Percentiles rank a stretch among this genome's conserved stretches.
phyloP scores from a whole-genome alignment of 306 rosid species.

The Castanopsis chinensis region DNA sequence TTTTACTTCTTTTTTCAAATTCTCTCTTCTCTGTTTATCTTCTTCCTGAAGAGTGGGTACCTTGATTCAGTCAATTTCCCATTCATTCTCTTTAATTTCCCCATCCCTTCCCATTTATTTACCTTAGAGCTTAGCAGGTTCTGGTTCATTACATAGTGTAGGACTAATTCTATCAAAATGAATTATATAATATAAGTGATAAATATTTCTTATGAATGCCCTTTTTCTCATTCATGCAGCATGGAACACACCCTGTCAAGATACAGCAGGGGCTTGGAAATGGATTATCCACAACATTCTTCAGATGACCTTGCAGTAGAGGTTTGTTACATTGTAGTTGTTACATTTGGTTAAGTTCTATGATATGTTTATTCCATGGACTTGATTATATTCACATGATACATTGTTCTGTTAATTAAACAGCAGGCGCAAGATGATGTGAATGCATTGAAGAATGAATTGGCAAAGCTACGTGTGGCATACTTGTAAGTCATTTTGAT shows the following conservation, averaged over 20 bases:
- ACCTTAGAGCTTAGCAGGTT: too few species aligned
- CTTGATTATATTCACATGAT: not conserved
- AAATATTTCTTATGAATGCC: constrained; percentile 9
- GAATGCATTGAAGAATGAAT: constrained; percentile 37
- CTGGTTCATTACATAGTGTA: too few species aligned
- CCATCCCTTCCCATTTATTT: too few species aligned
- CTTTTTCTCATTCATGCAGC: constrained; percentile 40
- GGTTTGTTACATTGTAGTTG: constrained; percentile 10
- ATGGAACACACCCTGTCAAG: constrained; percentile 62
- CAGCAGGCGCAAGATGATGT: constrained; percentile 29
- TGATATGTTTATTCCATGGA: not conserved
- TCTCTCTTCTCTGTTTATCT: too few species aligned
- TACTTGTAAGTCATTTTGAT: constrained; percentile 44
- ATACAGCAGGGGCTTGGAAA: constrained; percentile 33
- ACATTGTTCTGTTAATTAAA: constrained; percentile 3
- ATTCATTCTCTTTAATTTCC: too few species aligned
- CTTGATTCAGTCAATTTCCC: too few species aligned
- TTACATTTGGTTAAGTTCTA: not conserved
- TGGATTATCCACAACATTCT: constrained; percentile 30
- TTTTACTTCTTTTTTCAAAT: too few species aligned
- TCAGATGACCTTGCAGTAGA: constrained; percentile 22
- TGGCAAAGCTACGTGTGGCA: constrained; percentile 38
- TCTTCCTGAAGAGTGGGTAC: too few species aligned
- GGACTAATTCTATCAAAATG: too few species aligned
- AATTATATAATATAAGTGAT: too few species aligned